A percentile compares a stretch with the other conserved stretches of the same genome.
Conservation (phyloP, 441 rosid species). For the Eruca vesicaria region DNA sequence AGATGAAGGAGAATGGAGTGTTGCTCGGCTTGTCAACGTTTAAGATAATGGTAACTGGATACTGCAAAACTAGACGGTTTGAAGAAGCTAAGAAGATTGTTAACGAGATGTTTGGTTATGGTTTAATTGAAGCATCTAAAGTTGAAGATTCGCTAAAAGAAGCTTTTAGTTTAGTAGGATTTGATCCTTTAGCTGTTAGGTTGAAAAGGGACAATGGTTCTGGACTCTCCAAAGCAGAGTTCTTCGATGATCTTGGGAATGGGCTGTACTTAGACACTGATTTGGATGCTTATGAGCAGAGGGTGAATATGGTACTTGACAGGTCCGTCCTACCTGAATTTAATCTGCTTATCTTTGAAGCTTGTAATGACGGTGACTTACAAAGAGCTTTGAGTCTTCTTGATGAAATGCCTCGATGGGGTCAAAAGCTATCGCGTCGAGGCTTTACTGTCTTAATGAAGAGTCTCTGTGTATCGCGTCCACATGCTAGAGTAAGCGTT, state of each 20-base stretch:
- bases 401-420: conserved; percentile 69
- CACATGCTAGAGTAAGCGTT: conserved; percentile 41
- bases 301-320: conserved; percentile 46
- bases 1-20: conserved; percentile 51
- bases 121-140: conserved; percentile 48
- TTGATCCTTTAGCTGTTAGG: conserved; percentile 58
- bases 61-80: conserved; percentile 71
- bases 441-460: conserved; percentile 47
- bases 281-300: conserved; percentile 58
- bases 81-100: conserved; percentile 54
- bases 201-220: conserved; percentile 71
- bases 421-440: conserved; percentile 57
- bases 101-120: conserved; percentile 50
- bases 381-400: conserved; percentile 42
- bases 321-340: conserved; percentile 57
- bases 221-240: conserved; percentile 53
- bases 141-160: conserved; percentile 58
- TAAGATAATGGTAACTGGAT: conserved; percentile 64
- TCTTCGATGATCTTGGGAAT: conserved; percentile 78
- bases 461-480: conserved; percentile 44
- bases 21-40: conserved; percentile 48
- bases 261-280: conserved; percentile 79
- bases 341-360: conserved; percentile 45
- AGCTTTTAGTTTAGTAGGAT: conserved; percentile 59
- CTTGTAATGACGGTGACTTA: conserved; percentile 45